A percentile compares a stretch with the other conserved stretches of the same genome.
These are phyloP conservation scores for Lipomyces chichibuensis DNA, from an alignment of 805 yeast genomes.

Conservation along the genomic window DNA sequence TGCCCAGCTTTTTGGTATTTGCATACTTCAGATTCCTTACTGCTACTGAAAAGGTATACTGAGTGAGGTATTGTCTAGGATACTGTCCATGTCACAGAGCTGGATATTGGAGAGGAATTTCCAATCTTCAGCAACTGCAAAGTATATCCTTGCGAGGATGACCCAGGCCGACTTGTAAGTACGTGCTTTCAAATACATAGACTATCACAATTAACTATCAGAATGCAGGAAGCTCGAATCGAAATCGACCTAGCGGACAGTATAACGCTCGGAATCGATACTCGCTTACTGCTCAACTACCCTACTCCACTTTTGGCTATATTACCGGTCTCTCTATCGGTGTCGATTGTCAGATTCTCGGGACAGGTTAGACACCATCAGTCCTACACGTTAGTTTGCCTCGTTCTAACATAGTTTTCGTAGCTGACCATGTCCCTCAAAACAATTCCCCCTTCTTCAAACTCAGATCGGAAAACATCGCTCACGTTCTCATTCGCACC, in stretches of 20 bases:
- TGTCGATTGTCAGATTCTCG: conserved; percentile 86
- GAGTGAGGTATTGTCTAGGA: conserved; percentile 47
- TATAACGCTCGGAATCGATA: conserved; percentile 80
- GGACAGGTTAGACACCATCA: conserved; percentile 57
- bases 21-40: neutral
- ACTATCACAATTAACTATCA: neutral
- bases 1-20: conserved; percentile 71
- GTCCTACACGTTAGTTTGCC: neutral
- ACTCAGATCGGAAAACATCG: conserved; percentile 52
- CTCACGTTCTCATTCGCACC: conserved; percentile 89
- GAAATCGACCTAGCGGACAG: conserved; percentile 90
- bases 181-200: neutral
- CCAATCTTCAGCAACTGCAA: conserved; percentile 95
- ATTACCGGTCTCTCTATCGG: conserved; percentile 80
- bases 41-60: neutral
- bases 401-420: neutral
- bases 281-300: conserved; percentile 73
- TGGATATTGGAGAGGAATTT: conserved; percentile 91
- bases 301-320: conserved; percentile 85
- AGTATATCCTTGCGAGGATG: conserved; percentile 62
- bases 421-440: conserved; percentile 66
- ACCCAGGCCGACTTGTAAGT: conserved; percentile 48
- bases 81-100: conserved; percentile 75
- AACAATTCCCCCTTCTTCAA: conserved; percentile 32
- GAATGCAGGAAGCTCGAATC: conserved; percentile 69